Base-by-base conservation (phyloP, 2,329 filamentous ascomycete genomes). In the Monosporascus sp. region DNA sequence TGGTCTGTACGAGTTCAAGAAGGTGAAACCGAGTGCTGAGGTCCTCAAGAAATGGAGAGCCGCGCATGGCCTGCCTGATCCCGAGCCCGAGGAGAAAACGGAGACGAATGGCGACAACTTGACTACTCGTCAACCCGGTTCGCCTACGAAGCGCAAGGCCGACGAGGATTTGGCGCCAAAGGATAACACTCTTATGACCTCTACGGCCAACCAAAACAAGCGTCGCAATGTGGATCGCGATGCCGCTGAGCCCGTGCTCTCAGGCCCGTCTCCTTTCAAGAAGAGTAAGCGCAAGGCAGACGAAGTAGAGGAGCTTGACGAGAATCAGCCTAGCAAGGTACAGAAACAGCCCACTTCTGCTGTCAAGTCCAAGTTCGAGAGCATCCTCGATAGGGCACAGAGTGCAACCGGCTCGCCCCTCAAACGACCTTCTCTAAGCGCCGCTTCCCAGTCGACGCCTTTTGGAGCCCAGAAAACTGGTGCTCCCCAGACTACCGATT, bases 1-100 rank as follows among this genome's bases (percentile, higher is more conserved):
- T 56, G 81, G 81, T 2, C 74, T 84, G 2, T 85, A 84, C 62
- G 78, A 84, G 61, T 85, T 84, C 69, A 82, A 84, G 69, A 84
- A 79, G 19, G 76, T 84, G 43, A 82, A 82, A 61, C 79, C 80
- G 1, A 81, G 80, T 0, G 78, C 77, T 55, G 78, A 82, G 40
- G 73, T 82, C 8, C 71, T 84, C 51, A 80, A 77, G 65, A 78
- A 78, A 60, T 85, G 81, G 81, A 78, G 80, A 62, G 69, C 77
- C 43, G 77, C 79, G 52, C 76, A 84, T 60, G 78, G 78, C 35
- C 72, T 85, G 22, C 76, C 79, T 9, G 74, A 78, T 27, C 70
- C 74, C 0, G 74, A 78, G 50, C 76, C 79, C 9, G 75, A 80
- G 45, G 68, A 66, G 9, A 64, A 64, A 38, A 65, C 68, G 7